Evolutionary conservation across 2,329 filamentous ascomycete genomes (phyloP), one percentile per base, ranked within the genome.

Genomic region (Aureobasidium sp.): DNA sequence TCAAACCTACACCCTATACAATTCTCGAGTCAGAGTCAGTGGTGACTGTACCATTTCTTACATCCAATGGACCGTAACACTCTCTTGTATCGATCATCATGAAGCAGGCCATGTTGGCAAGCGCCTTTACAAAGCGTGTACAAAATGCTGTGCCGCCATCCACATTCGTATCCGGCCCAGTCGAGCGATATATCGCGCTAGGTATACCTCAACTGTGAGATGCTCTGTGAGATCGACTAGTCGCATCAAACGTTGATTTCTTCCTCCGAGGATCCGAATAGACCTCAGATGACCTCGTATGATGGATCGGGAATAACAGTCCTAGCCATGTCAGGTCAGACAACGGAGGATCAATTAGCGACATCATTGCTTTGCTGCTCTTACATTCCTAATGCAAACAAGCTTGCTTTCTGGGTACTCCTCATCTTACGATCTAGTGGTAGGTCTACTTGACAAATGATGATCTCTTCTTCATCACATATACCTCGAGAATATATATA

Each of bases 351-450:
- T 56, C 26, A 20, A 20, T 42, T 32, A 36, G 36, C 57, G 23
- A 41, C 48, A 55, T 50, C 32, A 61, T 48, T 37, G 39, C 48
- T 53, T 36, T 61, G 41, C 39, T 53, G 59, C 46, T 51, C 57
- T 12, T 62, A 56, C 61, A 62, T 62, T 62, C 61, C 61, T 56
- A 41, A 48, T 23, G 42, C 61, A 41, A 39, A 34, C 50, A 47
- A 50, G 46, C 46, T 48, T 10, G 46, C 46, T 48, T 48, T 17
- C 15, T 10, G 23, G 59, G 61, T 57, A 56, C 61, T 62, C 34
- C 42, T 62, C 61, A 62, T 62, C 61, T 62, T 52, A 50, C 36
- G 52, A 55, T 50, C n/a, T 23, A 26, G 29, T 48, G 27, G 29
- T 44, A 36, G 37, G 23, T 15, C 37, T 17, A 29, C 39, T 47